Evolutionary conservation across 345 rosid species (phyloP), one percentile per base, ranked within the genome.

Genomic region (Lepidium sativum): DNA sequence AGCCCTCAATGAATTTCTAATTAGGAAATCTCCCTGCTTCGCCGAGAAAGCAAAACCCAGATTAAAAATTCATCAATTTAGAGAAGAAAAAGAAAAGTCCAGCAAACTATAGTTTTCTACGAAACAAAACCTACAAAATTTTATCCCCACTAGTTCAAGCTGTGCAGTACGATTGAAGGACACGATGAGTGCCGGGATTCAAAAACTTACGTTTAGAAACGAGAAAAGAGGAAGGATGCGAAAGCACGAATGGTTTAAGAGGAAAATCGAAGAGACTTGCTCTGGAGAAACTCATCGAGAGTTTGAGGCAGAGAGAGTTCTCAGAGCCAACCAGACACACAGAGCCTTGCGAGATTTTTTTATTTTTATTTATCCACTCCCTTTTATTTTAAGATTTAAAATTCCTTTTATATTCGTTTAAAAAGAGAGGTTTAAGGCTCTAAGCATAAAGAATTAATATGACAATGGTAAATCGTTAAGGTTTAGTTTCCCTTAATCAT

Each of bases 251-350:
- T 31, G 75, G 75, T 71, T 21, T 55, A 55, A 63, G 58, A 47
- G 69, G 43, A 48, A 18, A 14, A 18, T 70, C 51, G 11, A 63
- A 55, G 29, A 63, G 58, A 41, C 35, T 55, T n/a, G 29, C 59
- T 63, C 27, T 71, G 23, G 64, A 23, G 58, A 63, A 17, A 63
- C 33, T 70, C 75, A 70, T 70, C 43, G 72, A 68, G 49, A 18
- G 41, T 5, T 9, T 27, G 37, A 51, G 39, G 35, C 31, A 10
- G 7, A 5, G 15, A 25, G 42, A 53, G 74, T 43, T 32, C 6
- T 60, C 47, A 52, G 68, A 37, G 10, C 18, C 7, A 20, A 54
- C 31, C 31, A 50, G n/a, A 50, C 51, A 15, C 40, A 40, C 2
- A 34, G 11, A 15, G 16, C 9, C 3, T 17, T 27, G 9, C n/a